Base-by-base conservation (phyloP, 305 asterid species). In the Rubia peregrina region DNA sequence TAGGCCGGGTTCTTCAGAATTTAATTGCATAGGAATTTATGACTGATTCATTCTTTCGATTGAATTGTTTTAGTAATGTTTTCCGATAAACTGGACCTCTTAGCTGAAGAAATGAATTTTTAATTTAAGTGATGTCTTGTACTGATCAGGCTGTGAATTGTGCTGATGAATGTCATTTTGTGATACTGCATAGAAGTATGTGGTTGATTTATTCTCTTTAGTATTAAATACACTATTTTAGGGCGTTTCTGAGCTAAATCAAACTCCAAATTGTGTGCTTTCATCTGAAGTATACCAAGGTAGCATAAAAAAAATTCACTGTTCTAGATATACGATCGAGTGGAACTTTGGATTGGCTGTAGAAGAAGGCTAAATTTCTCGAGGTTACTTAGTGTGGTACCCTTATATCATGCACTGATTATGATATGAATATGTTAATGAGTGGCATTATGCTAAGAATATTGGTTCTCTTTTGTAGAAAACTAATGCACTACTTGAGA, bases 401-500 rank as follows among this genome's bases (percentile, higher is more conserved):
- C 49, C 4, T 57, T 57, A 57, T 57, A 21, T 57, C 33, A 19
- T 9, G 30, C 21, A 57, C 6, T 21, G 62, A 57, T 19, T 30
- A 57, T 57, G 24, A 17, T 19, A 21, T 19, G 21, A 11, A 57
- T n/a, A 1, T 21, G 36, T 57, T 57, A 2, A 19, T 57, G 62
- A 57, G 60, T 14, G 60, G 60, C 60, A 53, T 53, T 53, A 14
- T 53, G 19, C 10, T 53, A 53, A 16, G 30, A 26, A 10, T 21
- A 22, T 57, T 57, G 33, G 14, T 67, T n/a, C 11, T 77, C 80
- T 66, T 53, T 49, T 65, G 78, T 88, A 94, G 99, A 85, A 73
- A 83, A 70, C 85, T 76, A 94, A 94, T 75, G 97, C 99, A 16
- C 77, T 94, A 60, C 80, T 94, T 74, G 99, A 94, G 90, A 94